Evolutionary conservation across 306 rosid genomes (phyloP).

Genomic region (Castanea sativa): DNA sequence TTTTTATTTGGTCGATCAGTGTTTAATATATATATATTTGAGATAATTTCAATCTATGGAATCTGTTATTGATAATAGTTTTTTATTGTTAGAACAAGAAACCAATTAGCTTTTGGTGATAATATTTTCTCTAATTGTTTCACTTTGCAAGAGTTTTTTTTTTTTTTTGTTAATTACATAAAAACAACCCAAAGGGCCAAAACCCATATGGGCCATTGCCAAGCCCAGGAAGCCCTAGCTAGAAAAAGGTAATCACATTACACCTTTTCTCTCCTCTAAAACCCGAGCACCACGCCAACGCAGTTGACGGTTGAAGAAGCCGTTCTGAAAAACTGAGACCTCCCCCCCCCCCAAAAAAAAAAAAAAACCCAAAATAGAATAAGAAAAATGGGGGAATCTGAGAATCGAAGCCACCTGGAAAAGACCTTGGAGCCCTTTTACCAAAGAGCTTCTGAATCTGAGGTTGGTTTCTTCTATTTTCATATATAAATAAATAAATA

Average conservation of each 20-base stretch:
- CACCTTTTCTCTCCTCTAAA: neutral
- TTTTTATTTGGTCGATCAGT: too few species aligned
- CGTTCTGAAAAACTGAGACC: neutral
- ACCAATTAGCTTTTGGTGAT: too few species aligned
- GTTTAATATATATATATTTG: too few species aligned
- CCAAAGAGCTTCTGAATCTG: slow-evolving; percentile 76
- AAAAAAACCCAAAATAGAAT: neutral
- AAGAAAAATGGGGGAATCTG: slow-evolving; percentile 51
- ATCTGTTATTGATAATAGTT: rapidly evolving
- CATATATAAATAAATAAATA: neutral
- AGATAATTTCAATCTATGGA: rapidly evolving
- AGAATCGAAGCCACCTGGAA: slow-evolving; percentile 26
- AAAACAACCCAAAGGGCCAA: too few species aligned
- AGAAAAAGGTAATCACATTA: too few species aligned
- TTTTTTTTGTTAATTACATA: too few species aligned
- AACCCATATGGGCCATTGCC: too few species aligned
- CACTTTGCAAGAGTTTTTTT: too few species aligned
- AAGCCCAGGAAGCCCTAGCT: too few species aligned
- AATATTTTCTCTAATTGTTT: too few species aligned
- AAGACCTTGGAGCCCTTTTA: slow-evolving; percentile 58
- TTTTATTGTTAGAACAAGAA: rapidly evolving
- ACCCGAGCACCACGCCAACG: neutral
- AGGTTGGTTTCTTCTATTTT: slow-evolving; percentile 38
- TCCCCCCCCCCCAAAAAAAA: too few species aligned
- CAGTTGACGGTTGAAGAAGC: neutral